Base-by-base conservation (phyloP, 257 asterid species). In the Craterostigma plantagineum region DNA sequence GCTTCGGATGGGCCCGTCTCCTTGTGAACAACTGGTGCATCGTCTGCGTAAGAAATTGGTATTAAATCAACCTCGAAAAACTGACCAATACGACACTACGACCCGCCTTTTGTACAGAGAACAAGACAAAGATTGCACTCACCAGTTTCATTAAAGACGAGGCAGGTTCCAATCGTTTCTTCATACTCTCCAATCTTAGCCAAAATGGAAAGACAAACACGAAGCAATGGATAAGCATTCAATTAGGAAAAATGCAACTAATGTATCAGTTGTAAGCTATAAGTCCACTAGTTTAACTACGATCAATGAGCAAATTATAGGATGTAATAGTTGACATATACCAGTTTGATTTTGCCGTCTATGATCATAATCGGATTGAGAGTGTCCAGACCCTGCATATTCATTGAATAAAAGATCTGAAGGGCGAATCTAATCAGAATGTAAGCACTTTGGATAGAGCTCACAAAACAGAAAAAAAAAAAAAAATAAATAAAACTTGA, bases 141-240 rank as follows among this genome's bases (percentile, higher is more conserved):
- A 87, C 98, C 98, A 35, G 45, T 68, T 68, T 82, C 92, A 48
- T 43, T 43, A 57, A 79, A 79, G 18, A 82, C 64, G 18, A 87
- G 67, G 68, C 97, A 76, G 34, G 90, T 74, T 35, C 95, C 98
- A 33, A 87, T 58, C 51, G 98, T 82, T 61, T 82, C 98, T 52
- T 62, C 63, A 38, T 87, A 87, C 55, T 71, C 73, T 63, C 95
- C 98, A 52, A 87, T 73, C 98, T 82, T 60, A 33, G 44, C 52
- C 14, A 11, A 12, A 52, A 34, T 10, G 50, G 10, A 9, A 17
- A 47, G 23, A 30, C 18, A 38, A 12, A 14, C 1, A 33, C 8
- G 48, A 9, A 27, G 41, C 48, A 43, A n/a, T n/a, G n/a, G n/a
- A 14, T 14, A 54, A n/a, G n/a, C n/a, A n/a, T n/a, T n/a, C n/a